phyloP scores from a whole-genome alignment of 2,329 filamentous ascomycete species.

The Tolypocladium inflatum region DNA sequence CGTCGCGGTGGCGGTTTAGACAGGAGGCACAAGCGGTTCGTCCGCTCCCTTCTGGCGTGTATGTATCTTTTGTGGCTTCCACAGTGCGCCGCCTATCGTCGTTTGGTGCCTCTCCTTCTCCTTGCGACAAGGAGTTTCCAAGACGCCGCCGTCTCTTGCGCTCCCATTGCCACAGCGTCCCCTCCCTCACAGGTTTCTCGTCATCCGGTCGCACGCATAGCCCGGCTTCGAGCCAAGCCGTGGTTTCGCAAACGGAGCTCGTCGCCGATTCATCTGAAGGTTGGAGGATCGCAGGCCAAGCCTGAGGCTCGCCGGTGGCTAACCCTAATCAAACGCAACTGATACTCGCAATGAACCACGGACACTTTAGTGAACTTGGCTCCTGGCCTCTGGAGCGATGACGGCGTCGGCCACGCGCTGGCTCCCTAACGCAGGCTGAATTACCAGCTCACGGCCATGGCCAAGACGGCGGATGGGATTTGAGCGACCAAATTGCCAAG shows the following conservation, averaged over 20 bases:
- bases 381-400: background rate
- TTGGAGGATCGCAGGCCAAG: background rate
- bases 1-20: background rate
- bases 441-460: background rate
- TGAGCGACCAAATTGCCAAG: too few species aligned
- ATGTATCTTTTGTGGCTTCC: background rate
- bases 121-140: background rate
- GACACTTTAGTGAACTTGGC: background rate
- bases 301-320: background rate
- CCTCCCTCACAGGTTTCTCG: background rate
- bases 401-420: background rate
- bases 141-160: background rate
- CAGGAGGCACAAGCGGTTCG: background rate
- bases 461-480: background rate
- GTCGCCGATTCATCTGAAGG: background rate
- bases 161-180: background rate
- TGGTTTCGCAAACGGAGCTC: background rate
- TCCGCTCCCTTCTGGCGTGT: background rate
- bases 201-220: background rate
- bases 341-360: background rate
- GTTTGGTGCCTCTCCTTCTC: background rate
- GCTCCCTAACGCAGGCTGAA: background rate
- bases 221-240: background rate
- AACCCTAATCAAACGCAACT: background rate
- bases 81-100: background rate